These are phyloP conservation scores for Madurella fahalii DNA, from an alignment of 2,329 filamentous ascomycete genomes.

Conservation along the genomic window DNA sequence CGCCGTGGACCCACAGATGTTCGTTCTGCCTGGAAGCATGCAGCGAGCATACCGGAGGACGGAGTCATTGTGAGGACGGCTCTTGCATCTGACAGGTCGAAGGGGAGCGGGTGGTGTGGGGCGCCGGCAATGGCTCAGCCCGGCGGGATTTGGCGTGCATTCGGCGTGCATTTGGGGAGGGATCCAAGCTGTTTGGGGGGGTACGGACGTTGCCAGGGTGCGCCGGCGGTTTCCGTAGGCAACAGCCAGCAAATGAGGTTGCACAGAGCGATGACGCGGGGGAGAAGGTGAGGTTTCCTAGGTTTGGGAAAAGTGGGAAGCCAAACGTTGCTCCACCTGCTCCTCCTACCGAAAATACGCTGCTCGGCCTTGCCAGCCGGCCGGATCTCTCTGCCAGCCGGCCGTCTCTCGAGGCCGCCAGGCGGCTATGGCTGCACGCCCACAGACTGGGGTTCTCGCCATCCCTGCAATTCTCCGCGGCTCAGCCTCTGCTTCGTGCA, in stretches of 20 bases:
- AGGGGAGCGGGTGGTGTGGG: constrained; percentile 1
- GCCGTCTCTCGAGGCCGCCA: constrained; percentile 15
- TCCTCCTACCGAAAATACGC: neutral
- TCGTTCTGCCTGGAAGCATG: constrained; percentile 10
- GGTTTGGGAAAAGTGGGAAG: neutral
- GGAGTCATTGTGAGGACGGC: constrained; percentile 14
- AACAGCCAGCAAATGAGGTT: constrained; percentile 13
- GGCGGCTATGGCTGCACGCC: constrained; percentile 19
- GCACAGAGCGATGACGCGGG: constrained; percentile 16
- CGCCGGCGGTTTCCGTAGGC: constrained; percentile 10
- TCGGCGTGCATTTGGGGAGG: neutral
- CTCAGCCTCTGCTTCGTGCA: constrained; percentile 9
- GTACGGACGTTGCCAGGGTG: neutral
- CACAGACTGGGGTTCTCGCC: neutral
- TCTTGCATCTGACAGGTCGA: neutral
- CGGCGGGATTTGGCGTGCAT: neutral
- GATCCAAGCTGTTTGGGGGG: constrained; percentile 9
- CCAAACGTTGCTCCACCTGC: neutral
- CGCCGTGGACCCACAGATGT: neutral
- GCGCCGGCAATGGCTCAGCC: constrained; percentile 13
- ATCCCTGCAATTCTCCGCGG: neutral
- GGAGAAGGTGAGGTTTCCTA: constrained; percentile 10
- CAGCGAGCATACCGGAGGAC: constrained; percentile 1
- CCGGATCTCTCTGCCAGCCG: constrained; percentile 4
- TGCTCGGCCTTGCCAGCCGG: neutral